Percentiles rank a stretch among this genome's conserved stretches.
These are phyloP conservation scores for Trichoderma sp. DNA, from an alignment of 2,329 filamentous ascomycete genomes.

Conservation along the genomic window DNA sequence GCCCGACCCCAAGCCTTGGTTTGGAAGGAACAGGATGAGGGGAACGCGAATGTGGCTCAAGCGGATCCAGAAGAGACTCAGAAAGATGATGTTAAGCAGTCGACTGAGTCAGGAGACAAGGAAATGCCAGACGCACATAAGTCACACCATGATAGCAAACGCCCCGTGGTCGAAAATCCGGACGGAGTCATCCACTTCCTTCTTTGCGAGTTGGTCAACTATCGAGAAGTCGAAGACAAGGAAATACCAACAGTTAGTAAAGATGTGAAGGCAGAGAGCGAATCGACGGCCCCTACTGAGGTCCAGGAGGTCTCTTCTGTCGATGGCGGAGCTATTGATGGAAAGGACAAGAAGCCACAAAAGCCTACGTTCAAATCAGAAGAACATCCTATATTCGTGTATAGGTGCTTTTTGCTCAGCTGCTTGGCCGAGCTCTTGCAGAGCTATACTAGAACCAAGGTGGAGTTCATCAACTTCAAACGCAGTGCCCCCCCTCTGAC, in stretches of 20 bases:
- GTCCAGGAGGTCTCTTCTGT: conserved; percentile 32
- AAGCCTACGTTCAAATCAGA: conserved; percentile 85
- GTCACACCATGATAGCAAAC: conserved; percentile 63
- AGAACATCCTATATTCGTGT: conserved; percentile 93
- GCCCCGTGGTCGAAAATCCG: conserved; percentile 83
- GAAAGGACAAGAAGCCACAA: conserved; percentile 58
- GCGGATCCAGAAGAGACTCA: conserved; percentile 20
- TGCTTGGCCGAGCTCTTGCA: conserved; percentile 86
- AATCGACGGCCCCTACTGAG: conserved; percentile 27
- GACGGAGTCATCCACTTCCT: conserved; percentile 96
- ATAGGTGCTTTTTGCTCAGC: conserved; percentile 90
- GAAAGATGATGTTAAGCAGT: conserved; percentile 52
- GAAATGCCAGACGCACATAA: conserved; percentile 66
- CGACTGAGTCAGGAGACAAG: conserved; percentile 58
- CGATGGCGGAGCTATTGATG: conserved; percentile 34
- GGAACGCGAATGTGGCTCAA: conserved; percentile 20
- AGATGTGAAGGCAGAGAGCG: conserved; percentile 38
- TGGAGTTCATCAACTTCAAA: conserved; percentile 99
- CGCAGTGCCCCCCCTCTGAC: conserved; percentile 82
- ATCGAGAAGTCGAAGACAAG: conserved; percentile 88
- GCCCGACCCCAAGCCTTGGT: conserved; percentile 37
- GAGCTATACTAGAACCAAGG: conserved; percentile 90
- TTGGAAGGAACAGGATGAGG: conserved; percentile 40
- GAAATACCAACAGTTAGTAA: conserved; percentile 50
- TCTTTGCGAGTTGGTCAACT: conserved; percentile 85